Evolutionary conservation across 2,329 filamentous ascomycete genomes (phyloP).

Genomic region (Sporothrix schenckii): DNA sequence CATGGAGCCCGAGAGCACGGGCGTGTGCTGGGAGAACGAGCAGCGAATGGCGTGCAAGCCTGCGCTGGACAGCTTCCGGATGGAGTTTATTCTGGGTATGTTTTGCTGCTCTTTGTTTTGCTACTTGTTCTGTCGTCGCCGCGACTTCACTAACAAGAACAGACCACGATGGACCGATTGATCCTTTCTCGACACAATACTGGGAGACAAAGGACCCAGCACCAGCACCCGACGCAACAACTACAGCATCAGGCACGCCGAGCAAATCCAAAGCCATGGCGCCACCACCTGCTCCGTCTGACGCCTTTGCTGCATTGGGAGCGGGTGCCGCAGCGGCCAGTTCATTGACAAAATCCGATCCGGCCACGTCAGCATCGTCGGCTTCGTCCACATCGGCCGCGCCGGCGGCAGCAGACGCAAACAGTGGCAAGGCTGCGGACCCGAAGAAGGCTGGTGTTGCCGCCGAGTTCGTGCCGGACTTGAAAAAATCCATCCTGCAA

Average conservation of each 20-base stretch:
- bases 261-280: slow-evolving; percentile 31
- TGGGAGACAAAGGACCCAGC: slow-evolving; percentile 58
- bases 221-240: slow-evolving; percentile 9
- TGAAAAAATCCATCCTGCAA: slow-evolving; percentile 70
- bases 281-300: slow-evolving; percentile 36
- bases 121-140: background rate
- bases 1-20: slow-evolving; percentile 75
- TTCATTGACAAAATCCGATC: background rate
- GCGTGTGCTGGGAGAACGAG: slow-evolving; percentile 78
- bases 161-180: slow-evolving; percentile 61
- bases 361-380: background rate
- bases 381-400: background rate
- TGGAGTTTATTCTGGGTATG: slow-evolving; percentile 75
- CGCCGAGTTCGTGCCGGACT: slow-evolving; percentile 62
- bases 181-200: slow-evolving; percentile 82
- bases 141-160: background rate
- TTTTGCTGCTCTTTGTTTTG: slow-evolving; percentile 30
- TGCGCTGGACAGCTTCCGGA: slow-evolving; percentile 63
- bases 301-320: slow-evolving; percentile 35
- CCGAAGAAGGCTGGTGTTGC: slow-evolving; percentile 53
- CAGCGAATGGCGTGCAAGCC: slow-evolving; percentile 52
- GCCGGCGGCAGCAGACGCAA: slow-evolving; percentile 21
- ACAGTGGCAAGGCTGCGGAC: slow-evolving; percentile 1
- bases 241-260: background rate
- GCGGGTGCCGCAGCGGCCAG: slow-evolving; percentile 10